phyloP scores from a whole-genome alignment of 345 rosid species.

The Citrus sinensis region DVS_A1.0 CM039161.1:2119001-2119500 shows the following conservation, averaged over 20 bases:
- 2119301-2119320: slow-evolving; percentile 61
- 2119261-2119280: slow-evolving; percentile 53
- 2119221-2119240: slow-evolving; percentile 52
- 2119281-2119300: slow-evolving; percentile 57
- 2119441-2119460: slow-evolving; percentile 56
- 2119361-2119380: slow-evolving; percentile 60
- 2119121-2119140: slow-evolving; percentile 47
- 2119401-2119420: slow-evolving; percentile 62
- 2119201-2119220: slow-evolving; percentile 58
- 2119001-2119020: slow-evolving; percentile 51
- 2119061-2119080: slow-evolving; percentile 53
- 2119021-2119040: slow-evolving; percentile 51
- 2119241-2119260: slow-evolving; percentile 73
- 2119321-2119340: slow-evolving; percentile 49
- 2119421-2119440: slow-evolving; percentile 52
- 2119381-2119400: slow-evolving; percentile 50
- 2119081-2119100: slow-evolving; percentile 56
- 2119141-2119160: slow-evolving; percentile 67
- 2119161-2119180: slow-evolving; percentile 57
- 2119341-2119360: slow-evolving; percentile 48
- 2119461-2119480: slow-evolving; percentile 62
- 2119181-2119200: slow-evolving; percentile 54
- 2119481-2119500: slow-evolving; percentile 71
- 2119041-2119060: slow-evolving; percentile 57
- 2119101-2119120: slow-evolving; percentile 58